Evolutionary conservation across 345 rosid genomes (phyloP), one percentile per base, ranked within the genome.

Genomic region (Arabis hirsuta): DNA sequence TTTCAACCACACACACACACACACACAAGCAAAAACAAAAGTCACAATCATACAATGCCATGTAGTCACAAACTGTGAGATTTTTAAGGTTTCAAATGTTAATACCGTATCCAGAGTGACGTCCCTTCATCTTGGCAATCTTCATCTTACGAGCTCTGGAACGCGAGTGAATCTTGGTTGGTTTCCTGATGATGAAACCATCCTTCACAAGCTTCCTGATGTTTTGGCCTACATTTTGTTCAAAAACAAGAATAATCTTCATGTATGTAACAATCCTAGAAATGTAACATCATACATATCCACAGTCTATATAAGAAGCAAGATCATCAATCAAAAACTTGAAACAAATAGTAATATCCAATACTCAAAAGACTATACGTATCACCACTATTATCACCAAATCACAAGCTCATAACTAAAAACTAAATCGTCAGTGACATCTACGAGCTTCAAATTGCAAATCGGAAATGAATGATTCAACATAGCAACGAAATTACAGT

Each of bases 151-250:
- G 91, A 0, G 98, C 98, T 26, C 97, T 88, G 14, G 98, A 88
- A 2, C 97, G 93, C 14, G 98, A 94, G 81, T 94, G 98, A 53
- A 94, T 94, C 89, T 94, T 91, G 2, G 98, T 91, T 62, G 97
- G 98, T 59, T 91, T 94, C 85, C 91, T 89, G 79, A 94, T 94
- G 74, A 94, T 87, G 71, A 94, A 94, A 55, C 98, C 98, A 85
- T 94, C 96, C 81, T 89, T 94, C 55, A 94, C 96, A 71, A 91
- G 83, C 87, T 91, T 94, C 93, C 98, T 87, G 38, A 94, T 84
- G 74, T 91, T 94, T 65, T 87, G 97, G 52, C 98, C 98, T 69
- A 56, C 11, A 34, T 0, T 9, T 16, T 1, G 3, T 45, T 55
- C 10, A 69, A 9, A 55, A 26, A 16, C 19, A 72, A 19, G 7